A percentile compares a stretch with the other conserved stretches of the same genome.
Conservation (phyloP, 805 yeast genomes). For the Zygotorulaspora florentina region DNA sequence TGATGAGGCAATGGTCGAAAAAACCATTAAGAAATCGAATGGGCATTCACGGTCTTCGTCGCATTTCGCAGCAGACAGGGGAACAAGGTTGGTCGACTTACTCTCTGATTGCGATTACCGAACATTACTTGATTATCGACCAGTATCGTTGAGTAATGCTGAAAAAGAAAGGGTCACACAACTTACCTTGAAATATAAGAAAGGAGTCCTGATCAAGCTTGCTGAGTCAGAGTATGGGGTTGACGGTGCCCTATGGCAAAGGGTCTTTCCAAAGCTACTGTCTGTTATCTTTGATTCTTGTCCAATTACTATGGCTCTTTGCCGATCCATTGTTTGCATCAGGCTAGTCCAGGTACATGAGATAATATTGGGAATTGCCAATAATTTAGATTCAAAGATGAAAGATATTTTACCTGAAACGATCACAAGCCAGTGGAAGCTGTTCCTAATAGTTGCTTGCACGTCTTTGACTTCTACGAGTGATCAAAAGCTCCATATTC, state of each 20-base stretch:
- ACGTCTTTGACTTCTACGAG: constrained; percentile 84
- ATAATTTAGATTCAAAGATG: constrained; percentile 34
- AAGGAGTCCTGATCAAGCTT: constrained; percentile 64
- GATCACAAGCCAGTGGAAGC: constrained; percentile 80
- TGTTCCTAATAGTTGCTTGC: constrained; percentile 86
- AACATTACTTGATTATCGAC: constrained; percentile 52
- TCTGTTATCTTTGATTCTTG: constrained; percentile 70
- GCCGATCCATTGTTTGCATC: constrained; percentile 86
- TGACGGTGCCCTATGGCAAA: constrained; percentile 94
- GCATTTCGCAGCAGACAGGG: constrained; percentile 73
- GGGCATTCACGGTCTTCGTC: constrained; percentile 50
- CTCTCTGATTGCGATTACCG: constrained; percentile 66
- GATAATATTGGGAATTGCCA: constrained; percentile 53
- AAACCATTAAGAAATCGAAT: constrained; percentile 28
- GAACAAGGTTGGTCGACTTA: constrained; percentile 70
- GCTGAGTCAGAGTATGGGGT: constrained; percentile 94
- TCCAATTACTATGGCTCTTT: constrained; percentile 90
- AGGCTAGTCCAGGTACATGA: constrained; percentile 83
- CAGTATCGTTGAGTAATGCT: constrained; percentile 58
- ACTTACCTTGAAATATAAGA: constrained; percentile 52
- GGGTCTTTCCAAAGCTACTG: constrained; percentile 73
- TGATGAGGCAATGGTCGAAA: constrained; percentile 73
- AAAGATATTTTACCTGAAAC: constrained; percentile 57
- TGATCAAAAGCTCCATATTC: constrained; percentile 75
- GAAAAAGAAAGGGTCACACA: constrained; percentile 71